A percentile compares a stretch with the other conserved stretches of the same genome.
phyloP scores from a whole-genome alignment of 208 protist species.

The Vickermania ingenoplastis region DNA sequence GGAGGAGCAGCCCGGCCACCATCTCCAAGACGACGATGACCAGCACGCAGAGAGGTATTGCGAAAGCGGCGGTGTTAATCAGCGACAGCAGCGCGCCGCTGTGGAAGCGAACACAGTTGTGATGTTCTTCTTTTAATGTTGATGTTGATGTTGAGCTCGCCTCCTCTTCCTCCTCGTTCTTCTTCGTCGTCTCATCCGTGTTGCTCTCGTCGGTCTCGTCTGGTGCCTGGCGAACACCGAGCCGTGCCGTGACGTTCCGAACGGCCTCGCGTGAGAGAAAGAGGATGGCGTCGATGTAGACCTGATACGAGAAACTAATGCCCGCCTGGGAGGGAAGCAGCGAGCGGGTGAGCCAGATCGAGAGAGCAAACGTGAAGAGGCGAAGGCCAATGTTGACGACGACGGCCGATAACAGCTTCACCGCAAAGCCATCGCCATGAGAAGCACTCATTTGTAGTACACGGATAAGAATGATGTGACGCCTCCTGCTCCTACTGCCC shows the following conservation, averaged over 20 bases:
- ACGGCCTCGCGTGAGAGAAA: slow-evolving; percentile 70
- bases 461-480: no score
- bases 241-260: slow-evolving; percentile 33
- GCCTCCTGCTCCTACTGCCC: no score
- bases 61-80: slow-evolving; percentile 23
- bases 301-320: slow-evolving; percentile 54
- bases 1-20: neutral
- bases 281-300: slow-evolving; percentile 75
- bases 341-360: slow-evolving; percentile 47
- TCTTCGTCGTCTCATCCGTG: neutral
- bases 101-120: no score
- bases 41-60: slow-evolving; percentile 29
- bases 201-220: neutral
- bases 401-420: slow-evolving; percentile 49
- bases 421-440: slow-evolving; percentile 42
- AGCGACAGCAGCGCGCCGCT: neutral
- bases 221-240: neutral
- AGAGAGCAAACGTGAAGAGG: slow-evolving; percentile 66
- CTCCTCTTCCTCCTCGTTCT: neutral
- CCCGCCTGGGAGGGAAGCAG: slow-evolving; percentile 65
- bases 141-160: neutral
- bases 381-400: slow-evolving; percentile 55
- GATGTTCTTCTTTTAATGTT: no score
- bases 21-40: slow-evolving; percentile 14
- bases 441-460: neutral